Evolutionary conservation across 768 basidiomycete species (phyloP).

Genomic region (Boletus tomentosulus): DNA sequence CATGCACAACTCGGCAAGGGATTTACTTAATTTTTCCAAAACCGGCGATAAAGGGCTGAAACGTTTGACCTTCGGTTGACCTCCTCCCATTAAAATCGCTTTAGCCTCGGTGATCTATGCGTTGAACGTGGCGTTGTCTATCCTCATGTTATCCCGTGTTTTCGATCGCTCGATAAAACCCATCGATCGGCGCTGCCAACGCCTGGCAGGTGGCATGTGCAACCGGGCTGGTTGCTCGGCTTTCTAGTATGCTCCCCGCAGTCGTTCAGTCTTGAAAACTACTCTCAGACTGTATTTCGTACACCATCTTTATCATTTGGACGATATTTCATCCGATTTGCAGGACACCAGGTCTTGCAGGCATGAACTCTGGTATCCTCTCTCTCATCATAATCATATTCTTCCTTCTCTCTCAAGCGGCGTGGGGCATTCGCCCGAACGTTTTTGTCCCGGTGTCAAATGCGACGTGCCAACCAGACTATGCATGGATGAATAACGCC

Average conservation of each 20-base stretch:
- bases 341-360: background rate
- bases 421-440: conserved; percentile 6
- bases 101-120: too few species aligned
- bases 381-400: background rate
- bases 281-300: background rate
- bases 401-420: conserved; percentile 5
- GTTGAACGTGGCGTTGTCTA: background rate
- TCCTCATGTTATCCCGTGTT: background rate
- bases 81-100: too few species aligned
- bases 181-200: conserved; percentile 6
- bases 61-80: too few species aligned
- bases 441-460: conserved; percentile 7
- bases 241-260: background rate
- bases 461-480: conserved; percentile 15
- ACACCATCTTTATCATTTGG: background rate
- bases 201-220: conserved; percentile 1
- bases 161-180: background rate
- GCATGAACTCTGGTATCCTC: conserved; percentile 3
- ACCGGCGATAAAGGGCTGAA: too few species aligned
- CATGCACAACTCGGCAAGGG: too few species aligned
- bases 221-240: background rate
- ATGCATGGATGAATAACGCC: conserved; percentile 26
- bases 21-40: too few species aligned
- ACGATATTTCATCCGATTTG: background rate
- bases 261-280: background rate